Percentiles rank a stretch among this genome's conserved stretches.
phyloP scores from a whole-genome alignment of 345 rosid species.

The Arabidopsis thaliana region DNA sequence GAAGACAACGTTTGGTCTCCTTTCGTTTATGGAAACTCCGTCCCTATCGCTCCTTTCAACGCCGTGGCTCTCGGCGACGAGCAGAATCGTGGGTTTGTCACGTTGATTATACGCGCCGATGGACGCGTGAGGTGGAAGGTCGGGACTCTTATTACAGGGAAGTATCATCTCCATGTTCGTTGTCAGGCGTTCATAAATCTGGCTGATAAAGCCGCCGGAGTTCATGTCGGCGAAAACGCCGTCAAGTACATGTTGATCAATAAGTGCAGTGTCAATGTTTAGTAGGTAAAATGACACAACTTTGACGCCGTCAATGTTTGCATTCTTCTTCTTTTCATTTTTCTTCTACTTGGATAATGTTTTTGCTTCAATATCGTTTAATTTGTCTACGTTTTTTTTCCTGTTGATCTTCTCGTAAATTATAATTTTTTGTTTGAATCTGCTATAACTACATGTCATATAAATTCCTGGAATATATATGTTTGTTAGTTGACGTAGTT shows the following conservation, averaged over 20 bases:
- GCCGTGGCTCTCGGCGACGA: constrained; percentile 54
- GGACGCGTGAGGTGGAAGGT: constrained; percentile 89
- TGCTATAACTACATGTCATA: background rate
- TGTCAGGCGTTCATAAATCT: constrained; percentile 65
- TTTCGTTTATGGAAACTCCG: constrained; percentile 57
- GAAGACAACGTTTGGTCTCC: constrained; percentile 86
- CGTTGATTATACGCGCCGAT: constrained; percentile 62
- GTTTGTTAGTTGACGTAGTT: background rate
- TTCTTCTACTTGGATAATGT: constrained; percentile 12
- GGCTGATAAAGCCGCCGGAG: constrained; percentile 53
- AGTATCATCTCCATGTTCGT: constrained; percentile 62
- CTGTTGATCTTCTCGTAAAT: constrained; percentile 17
- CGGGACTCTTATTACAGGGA: constrained; percentile 59
- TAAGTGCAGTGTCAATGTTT: constrained; percentile 71
- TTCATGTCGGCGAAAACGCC: constrained; percentile 59
- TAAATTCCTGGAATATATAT: background rate
- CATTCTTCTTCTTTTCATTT: background rate
- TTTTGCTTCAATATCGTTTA: constrained; percentile 14
- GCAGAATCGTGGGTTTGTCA: constrained; percentile 53
- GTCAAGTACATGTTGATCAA: constrained; percentile 63
- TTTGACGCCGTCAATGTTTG: constrained; percentile 30
- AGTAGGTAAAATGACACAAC: background rate
- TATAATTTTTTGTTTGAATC: background rate
- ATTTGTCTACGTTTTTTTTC: background rate
- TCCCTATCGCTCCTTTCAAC: constrained; percentile 83